Evolutionary conservation across 1,284 basidiomycete species (phyloP).

Genomic region (Peniophora sp.): DNA sequence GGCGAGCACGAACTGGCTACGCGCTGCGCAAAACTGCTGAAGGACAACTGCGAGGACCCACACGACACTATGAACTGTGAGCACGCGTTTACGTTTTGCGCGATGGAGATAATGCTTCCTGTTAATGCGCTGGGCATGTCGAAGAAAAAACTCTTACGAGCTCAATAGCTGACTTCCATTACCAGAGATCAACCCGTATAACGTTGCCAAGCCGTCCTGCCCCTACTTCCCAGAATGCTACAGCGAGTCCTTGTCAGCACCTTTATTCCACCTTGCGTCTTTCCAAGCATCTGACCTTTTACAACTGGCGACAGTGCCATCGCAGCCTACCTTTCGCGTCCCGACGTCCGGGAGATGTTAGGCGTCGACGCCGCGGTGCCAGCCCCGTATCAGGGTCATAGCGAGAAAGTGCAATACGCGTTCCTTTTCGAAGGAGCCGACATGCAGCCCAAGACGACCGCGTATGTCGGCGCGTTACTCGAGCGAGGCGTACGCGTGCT

Average conservation of each 20-base stretch:
- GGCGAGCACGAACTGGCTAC: not conserved
- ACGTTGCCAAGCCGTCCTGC: conserved; percentile 18
- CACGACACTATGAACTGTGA: conserved; percentile 57
- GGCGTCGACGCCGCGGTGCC: conserved; percentile 47
- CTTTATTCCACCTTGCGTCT: conserved; percentile 19
- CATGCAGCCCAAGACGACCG: conserved; percentile 23
- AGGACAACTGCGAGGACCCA: conserved; percentile 38
- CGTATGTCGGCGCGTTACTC: conserved; percentile 62
- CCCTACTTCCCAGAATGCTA: conserved; percentile 18
- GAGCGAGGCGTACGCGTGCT: conserved; percentile 67
- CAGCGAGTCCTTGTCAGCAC: conserved; percentile 19
- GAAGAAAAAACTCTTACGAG: too few species aligned
- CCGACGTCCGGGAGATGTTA: conserved; percentile 41
- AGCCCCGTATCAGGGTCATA: conserved; percentile 44
- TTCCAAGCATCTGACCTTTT: conserved; percentile 49
- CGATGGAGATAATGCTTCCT: conserved; percentile 4
- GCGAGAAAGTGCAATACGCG: conserved; percentile 28
- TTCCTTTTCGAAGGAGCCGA: conserved; percentile 34
- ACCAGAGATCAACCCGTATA: conserved; percentile 18
- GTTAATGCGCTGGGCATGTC: conserved; percentile 8
- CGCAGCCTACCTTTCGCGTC: conserved; percentile 44
- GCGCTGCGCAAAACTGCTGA: conserved; percentile 16
- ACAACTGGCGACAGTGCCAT: conserved; percentile 42
- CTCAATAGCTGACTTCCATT: not conserved
- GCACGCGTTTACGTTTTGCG: conserved; percentile 54